Evolutionary conservation across 2,329 filamentous ascomycete genomes (phyloP).

Genomic region (Neofusicoccum cordaticola): DNA sequence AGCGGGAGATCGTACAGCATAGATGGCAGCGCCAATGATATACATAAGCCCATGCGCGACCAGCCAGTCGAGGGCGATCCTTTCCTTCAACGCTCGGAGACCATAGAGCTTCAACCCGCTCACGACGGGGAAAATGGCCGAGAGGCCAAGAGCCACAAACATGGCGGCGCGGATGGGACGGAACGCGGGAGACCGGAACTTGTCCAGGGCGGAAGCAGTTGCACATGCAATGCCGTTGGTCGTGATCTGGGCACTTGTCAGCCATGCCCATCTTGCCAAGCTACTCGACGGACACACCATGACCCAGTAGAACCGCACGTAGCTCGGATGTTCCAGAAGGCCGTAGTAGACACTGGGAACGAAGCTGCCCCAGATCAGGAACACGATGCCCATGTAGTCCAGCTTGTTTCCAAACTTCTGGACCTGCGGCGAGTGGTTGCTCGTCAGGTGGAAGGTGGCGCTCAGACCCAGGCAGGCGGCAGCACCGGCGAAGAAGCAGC

Average conservation of each 20-base stretch:
- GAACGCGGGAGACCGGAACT: slow-evolving; percentile 79
- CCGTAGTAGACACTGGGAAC: slow-evolving; percentile 71
- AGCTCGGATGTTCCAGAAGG: slow-evolving; percentile 53
- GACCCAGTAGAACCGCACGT: slow-evolving; percentile 70
- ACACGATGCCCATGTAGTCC: slow-evolving; percentile 92
- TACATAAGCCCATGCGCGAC: slow-evolving; percentile 79
- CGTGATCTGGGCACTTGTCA: slow-evolving; percentile 61
- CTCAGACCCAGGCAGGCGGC: slow-evolving; percentile 47
- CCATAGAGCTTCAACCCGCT: slow-evolving; percentile 73
- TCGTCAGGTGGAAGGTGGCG: slow-evolving; percentile 77
- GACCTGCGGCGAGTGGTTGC: slow-evolving; percentile 77
- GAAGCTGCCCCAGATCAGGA: slow-evolving; percentile 86
- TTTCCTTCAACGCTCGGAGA: slow-evolving; percentile 60
- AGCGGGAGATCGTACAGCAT: slow-evolving; percentile 61
- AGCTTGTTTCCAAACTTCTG: slow-evolving; percentile 85
- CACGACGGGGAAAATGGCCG: slow-evolving; percentile 76
- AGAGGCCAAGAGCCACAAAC: slow-evolving; percentile 85
- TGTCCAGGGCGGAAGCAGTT: slow-evolving; percentile 72
- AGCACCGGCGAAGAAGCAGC: slow-evolving; percentile 41
- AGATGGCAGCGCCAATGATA: slow-evolving; percentile 79
- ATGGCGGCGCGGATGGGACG: slow-evolving; percentile 82
- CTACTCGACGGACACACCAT: slow-evolving; percentile 56
- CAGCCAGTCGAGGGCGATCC: slow-evolving; percentile 80
- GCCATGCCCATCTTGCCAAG: not conserved
- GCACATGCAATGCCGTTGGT: slow-evolving; percentile 74